Percentiles rank a stretch among this genome's conserved stretches.
Conservation (phyloP, 192 early-diverging fungal species). For the Coemansia brasiliensis region DNA sequence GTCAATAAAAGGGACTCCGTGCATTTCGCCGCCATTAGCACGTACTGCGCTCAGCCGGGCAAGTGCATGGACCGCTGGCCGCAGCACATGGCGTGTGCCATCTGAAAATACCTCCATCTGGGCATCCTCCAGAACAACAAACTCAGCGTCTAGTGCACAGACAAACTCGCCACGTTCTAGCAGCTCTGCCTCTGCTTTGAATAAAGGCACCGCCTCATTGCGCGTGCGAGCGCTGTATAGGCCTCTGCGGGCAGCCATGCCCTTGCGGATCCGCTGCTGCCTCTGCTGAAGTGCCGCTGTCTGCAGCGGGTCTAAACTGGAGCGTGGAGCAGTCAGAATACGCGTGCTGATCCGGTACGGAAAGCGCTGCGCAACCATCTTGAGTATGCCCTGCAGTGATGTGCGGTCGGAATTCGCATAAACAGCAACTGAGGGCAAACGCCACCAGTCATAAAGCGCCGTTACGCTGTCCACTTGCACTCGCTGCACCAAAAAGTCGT, state of each 20-base stretch:
- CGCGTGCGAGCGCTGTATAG: slow-evolving; percentile 12
- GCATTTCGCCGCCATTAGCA: slow-evolving; percentile 67
- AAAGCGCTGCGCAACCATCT: not conserved
- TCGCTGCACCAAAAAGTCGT: slow-evolving; percentile 90
- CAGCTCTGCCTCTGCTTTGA: slow-evolving; percentile 26
- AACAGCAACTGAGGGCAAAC: slow-evolving; percentile 33
- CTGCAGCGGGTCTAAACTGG: slow-evolving; percentile 24
- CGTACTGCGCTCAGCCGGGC: slow-evolving; percentile 91
- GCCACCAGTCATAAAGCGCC: slow-evolving; percentile 39
- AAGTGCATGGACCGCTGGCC: slow-evolving; percentile 78
- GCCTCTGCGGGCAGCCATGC: not conserved
- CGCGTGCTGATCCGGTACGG: slow-evolving; percentile 42
- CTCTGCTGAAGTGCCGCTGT: not conserved
- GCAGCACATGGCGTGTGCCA: slow-evolving; percentile 80
- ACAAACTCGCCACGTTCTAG: slow-evolving; percentile 31
- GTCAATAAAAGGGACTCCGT: slow-evolving; percentile 89
- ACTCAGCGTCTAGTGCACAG: slow-evolving; percentile 89
- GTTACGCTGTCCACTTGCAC: slow-evolving; percentile 41
- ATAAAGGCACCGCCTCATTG: slow-evolving; percentile 41
- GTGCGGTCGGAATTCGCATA: slow-evolving; percentile 18
- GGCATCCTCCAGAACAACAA: slow-evolving; percentile 84
- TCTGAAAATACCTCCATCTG: slow-evolving; percentile 91
- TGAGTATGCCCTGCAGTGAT: slow-evolving; percentile 2
- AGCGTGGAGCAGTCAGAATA: slow-evolving; percentile 35
- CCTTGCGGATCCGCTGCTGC: not conserved